Evolutionary conservation across 495 filamentous ascomycete genomes (phyloP).

Genomic region (Penicillium canariense): DNA sequence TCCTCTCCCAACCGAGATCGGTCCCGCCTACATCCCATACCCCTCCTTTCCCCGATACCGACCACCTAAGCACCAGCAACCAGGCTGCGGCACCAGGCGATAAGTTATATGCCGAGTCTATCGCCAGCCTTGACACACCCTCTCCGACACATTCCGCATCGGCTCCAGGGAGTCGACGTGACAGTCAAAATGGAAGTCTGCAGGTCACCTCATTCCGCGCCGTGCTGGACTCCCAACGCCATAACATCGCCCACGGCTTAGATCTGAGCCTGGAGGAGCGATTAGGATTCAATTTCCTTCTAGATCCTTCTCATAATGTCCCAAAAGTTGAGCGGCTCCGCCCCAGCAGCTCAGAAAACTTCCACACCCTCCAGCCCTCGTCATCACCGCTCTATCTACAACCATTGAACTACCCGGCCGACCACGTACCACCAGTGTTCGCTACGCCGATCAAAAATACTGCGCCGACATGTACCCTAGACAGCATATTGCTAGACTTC

Average conservation of each 20-base stretch:
- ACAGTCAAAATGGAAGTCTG: constrained; percentile 24
- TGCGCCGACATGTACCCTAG: constrained; percentile 67
- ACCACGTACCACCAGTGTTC: constrained; percentile 32
- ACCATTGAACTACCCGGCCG: constrained; percentile 21
- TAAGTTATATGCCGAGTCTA: constrained; percentile 31
- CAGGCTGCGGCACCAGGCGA: constrained; percentile 21
- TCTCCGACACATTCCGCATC: constrained; percentile 38
- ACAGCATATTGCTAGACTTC: constrained; percentile 74
- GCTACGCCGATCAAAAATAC: constrained; percentile 56
- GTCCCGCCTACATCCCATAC: constrained; percentile 23
- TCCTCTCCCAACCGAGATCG: constrained; percentile 16
- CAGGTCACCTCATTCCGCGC: constrained; percentile 29
- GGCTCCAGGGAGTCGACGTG: constrained; percentile 26
- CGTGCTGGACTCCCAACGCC: constrained; percentile 51
- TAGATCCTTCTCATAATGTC: constrained; percentile 52
- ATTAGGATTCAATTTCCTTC: constrained; percentile 66
- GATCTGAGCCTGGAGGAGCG: constrained; percentile 57
- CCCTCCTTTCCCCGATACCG: constrained; percentile 28
- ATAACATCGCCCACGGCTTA: constrained; percentile 53
- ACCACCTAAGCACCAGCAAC: constrained; percentile 16
- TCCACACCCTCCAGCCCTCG: constrained; percentile 22
- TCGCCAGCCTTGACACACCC: constrained; percentile 35
- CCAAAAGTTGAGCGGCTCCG: constrained; percentile 38
- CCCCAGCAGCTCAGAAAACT: constrained; percentile 29
- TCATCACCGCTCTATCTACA: constrained; percentile 28